Percentiles rank a stretch among this genome's conserved stretches.
phyloP scores from a whole-genome alignment of 345 rosid genomes.

The Ceriops decandra region DNA sequence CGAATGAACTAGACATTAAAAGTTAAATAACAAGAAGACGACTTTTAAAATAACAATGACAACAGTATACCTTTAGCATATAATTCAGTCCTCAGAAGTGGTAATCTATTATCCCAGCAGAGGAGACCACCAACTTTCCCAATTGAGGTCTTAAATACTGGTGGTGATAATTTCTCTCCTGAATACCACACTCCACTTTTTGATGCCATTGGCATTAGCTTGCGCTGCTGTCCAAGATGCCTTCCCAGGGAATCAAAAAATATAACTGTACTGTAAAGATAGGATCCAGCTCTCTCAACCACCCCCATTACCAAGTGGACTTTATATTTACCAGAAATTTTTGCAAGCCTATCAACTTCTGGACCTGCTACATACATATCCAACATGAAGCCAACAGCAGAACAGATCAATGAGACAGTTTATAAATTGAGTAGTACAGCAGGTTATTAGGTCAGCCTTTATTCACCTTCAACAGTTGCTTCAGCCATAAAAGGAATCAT shows the following conservation, averaged over 20 bases:
- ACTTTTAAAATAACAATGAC: not conserved
- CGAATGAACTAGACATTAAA: not conserved
- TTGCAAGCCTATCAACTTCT: conserved; percentile 20
- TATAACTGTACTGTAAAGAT: conserved; percentile 21
- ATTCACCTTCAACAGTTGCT: no score
- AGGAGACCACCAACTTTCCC: conserved; percentile 23
- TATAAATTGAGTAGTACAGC: no score
- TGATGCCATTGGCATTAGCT: conserved; percentile 13
- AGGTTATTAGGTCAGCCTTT: no score
- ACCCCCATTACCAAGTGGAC: conserved; percentile 27
- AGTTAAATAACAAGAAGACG: not conserved
- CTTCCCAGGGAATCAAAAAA: conserved; percentile 21
- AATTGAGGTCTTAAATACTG: conserved; percentile 14
- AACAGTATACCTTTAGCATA: conserved; percentile 21
- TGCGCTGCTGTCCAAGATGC: conserved; percentile 20
- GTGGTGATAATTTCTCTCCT: conserved; percentile 13
- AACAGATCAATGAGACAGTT: not conserved
- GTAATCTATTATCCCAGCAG: conserved; percentile 24
- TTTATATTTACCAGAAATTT: conserved; percentile 15
- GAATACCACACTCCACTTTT: conserved; percentile 19
- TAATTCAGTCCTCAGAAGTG: conserved; percentile 19
- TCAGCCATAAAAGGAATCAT: no score
- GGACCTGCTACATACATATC: conserved; percentile 14
- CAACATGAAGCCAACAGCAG: not conserved
- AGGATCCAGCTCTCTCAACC: conserved; percentile 19